Base-by-base conservation (phyloP, 2,329 filamentous ascomycete genomes). In the Plectosphaerella cucumerina region DNA sequence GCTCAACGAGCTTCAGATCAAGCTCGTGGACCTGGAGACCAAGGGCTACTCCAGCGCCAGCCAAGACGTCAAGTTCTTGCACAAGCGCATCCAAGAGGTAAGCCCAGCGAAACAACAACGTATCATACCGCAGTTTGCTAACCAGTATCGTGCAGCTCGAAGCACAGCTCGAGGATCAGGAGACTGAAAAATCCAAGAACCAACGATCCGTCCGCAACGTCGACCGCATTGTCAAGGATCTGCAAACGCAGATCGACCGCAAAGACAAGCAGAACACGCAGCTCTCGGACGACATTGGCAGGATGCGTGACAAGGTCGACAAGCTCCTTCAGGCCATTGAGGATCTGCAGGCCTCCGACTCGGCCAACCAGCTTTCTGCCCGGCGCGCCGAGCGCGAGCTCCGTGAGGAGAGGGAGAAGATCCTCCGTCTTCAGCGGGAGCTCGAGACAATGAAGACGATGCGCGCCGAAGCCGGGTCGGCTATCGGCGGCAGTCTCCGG, bases 11-110 rank as follows among this genome's bases (percentile, higher is more conserved):
- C 78, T 93, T 22, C 93, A 97, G 69, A 81, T 97, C 49, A 85
- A 85, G 63, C 83, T 96, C 50, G 87, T 99, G 48, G 94, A 97
- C 65, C 78, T 97, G 9, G 93, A 99, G 73, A 97, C 94, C 42
- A 97, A 97, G 76, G 91, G 92, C 49, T 97, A 96, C 71, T 94
- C 92, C 18, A 95, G 87, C 58, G 89, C 89, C 21, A 96, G 92
- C 67, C 90, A 96, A 62, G 93, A 97, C 70, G 90, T 97, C 59
- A 88, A 94, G 63, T 97, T 97, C 74, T 72, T 97, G 62, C 89
- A 97, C 70, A 93, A 91, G 64, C 84, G 93, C 47, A 90, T 99
- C 58, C 91, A 97, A 74, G 93, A 97, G 81, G 92, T 96, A 77
- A 80, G 83, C 67, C 56, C 35, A 39, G 6, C 35, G 3, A 5